Conservation (phyloP, 352 stramenopile genomes). For the Phytophthora sp. region DNA sequence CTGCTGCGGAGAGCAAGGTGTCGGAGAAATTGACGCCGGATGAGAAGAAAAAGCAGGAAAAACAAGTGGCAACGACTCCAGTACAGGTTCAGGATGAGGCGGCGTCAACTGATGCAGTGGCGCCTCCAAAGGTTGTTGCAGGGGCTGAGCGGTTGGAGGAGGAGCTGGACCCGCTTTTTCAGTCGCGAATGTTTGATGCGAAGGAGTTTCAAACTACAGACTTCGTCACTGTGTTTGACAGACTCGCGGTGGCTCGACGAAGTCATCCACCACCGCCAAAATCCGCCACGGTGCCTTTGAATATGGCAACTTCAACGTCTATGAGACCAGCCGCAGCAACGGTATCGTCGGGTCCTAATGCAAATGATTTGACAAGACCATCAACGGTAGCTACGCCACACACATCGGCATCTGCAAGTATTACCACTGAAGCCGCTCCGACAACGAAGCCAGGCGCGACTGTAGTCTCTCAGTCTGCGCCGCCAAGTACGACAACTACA, state of each 20-base stretch:
- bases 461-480: too few species aligned
- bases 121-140: neutral
- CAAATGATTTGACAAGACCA: constrained; percentile 2
- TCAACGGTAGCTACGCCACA: neutral
- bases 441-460: neutral
- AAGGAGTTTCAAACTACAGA: constrained; percentile 48
- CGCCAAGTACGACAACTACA: neutral
- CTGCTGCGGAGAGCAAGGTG: neutral
- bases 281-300: constrained; percentile 1
- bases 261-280: constrained; percentile 20
- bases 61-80: too few species aligned
- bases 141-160: neutral
- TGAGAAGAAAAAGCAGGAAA: neutral
- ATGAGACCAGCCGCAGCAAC: neutral
- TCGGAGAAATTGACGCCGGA: neutral
- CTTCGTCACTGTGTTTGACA: constrained; percentile 49
- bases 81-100: neutral
- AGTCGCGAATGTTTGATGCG: constrained; percentile 47
- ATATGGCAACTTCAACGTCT: constrained; percentile 5
- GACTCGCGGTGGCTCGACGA: constrained; percentile 47
- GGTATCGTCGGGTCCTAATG: neutral
- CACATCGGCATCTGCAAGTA: neutral
- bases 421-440: neutral
- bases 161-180: constrained; percentile 25
- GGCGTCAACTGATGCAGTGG: neutral